Evolutionary conservation across 306 rosid species (phyloP), one percentile per base, ranked within the genome.

Genomic region (Ammopiptanthus mongolicus): DNA sequence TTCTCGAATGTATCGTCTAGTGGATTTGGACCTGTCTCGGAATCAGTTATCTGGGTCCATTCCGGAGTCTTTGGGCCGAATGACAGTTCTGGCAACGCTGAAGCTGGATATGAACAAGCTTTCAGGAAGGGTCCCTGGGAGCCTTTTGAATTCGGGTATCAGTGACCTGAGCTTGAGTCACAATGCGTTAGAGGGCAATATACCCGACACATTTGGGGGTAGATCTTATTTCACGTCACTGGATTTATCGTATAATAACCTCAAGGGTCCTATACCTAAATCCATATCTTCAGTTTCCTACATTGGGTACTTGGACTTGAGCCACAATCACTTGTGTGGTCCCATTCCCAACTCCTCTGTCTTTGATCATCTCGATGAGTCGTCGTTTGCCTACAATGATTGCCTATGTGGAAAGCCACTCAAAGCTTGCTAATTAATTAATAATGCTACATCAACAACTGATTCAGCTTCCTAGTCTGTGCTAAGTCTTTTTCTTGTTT

Each of bases 341-440:
- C 73, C 55, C 66, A 88, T 93, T 36, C 98, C 97, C 0, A 80
- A 3, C 0, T 91, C 84, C 5, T 50, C 84, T 0, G 84, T 78
- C 21, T 88, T 89, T 47, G 85, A 91, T 52, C 84, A 85, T 60
- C 70, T 84, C 0, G 93, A 88, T 71, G 93, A 89, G 17, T 83
- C 97, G 23, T 91, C 96, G 13, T 88, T 93, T 74, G 72, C 21
- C 11, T 82, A 47, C 87, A 93, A 93, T 18, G 88, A 79, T 60
- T 93, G 98, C 51, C 82, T 91, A 0, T 93, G 98, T 41, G 98
- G 97, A 65, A 91, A 88, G 86, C 97, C 98, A 21, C 86, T 93
- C 17, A 84, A 86, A 81, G 34, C 87, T 69, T 93, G 98, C 72
- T 89, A 78, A 70, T 34, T 89, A 78, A 70, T 34, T 22, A 56